A percentile compares a stretch with the other conserved stretches of the same genome.
Evolutionary conservation across 2,329 filamentous ascomycete genomes (phyloP).

Genomic region (Diaporthe sp.): DNA sequence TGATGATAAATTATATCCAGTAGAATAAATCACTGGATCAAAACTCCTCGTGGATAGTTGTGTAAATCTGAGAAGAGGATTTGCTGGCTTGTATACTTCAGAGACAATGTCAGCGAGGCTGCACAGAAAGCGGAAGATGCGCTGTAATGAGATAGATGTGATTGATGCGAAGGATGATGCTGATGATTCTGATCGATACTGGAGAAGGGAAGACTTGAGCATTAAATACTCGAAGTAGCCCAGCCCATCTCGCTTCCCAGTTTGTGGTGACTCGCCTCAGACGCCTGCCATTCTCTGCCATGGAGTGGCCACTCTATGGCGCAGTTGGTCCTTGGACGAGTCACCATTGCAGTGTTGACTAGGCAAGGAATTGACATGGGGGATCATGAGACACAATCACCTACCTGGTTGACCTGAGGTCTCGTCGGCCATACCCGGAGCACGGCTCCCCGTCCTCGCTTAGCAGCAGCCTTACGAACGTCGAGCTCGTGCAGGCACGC

Average conservation of each 20-base stretch:
- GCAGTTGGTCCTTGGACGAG: not conserved
- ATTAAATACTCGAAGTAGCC: not conserved
- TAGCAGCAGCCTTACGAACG: constrained; percentile 12
- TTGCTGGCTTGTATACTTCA: not conserved
- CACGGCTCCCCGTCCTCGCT: not conserved
- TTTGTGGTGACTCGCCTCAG: not conserved
- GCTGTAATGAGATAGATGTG: constrained; percentile 1
- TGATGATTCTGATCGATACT: not conserved
- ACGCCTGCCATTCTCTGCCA: not conserved
- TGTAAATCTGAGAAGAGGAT: not conserved
- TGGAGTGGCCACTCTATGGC: too few relatives aligned
- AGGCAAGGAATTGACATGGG: not conserved
- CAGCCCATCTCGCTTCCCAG: not conserved
- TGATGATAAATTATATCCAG: not conserved
- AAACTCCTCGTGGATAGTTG: not conserved
- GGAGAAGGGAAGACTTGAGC: not conserved
- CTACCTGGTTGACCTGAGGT: constrained; percentile 18
- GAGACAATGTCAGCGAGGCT: constrained; percentile 9
- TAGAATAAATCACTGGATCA: not conserved
- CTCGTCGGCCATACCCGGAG: constrained; percentile 25
- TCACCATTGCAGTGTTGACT: not conserved
- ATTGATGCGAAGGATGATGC: not conserved
- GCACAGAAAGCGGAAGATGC: not conserved
- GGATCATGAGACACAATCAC: not conserved
- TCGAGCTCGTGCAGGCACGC: constrained; percentile 17